Evolutionary conservation across 805 yeast species (phyloP).

Genomic region (Starmerella vaccinii): DNA sequence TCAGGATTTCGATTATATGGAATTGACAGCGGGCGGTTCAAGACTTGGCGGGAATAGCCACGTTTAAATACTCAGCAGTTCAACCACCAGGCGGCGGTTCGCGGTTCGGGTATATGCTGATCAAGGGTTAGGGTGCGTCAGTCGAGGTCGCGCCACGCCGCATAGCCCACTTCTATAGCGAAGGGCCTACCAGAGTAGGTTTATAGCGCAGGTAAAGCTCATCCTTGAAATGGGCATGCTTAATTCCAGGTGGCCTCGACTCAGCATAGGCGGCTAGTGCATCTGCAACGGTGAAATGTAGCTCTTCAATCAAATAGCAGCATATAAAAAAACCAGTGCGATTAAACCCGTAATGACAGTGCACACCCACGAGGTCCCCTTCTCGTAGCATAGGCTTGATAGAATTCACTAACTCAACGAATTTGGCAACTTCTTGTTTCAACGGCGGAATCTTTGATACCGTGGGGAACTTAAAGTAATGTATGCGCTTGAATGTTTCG

Average conservation of each 20-base stretch:
- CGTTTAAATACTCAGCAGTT: not conserved
- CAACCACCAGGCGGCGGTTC: not conserved
- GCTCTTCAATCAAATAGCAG: conserved; percentile 52
- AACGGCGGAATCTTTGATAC: conserved; percentile 71
- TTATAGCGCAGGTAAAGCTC: conserved; percentile 54
- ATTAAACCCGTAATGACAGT: conserved; percentile 76
- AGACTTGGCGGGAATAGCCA: not conserved
- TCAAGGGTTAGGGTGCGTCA: not conserved
- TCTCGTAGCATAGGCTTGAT: conserved; percentile 34
- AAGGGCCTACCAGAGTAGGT: not conserved
- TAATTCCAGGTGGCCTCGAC: conserved; percentile 61
- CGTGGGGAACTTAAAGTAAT: conserved; percentile 63
- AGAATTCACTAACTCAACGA: conserved; percentile 35
- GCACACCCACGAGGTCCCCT: conserved; percentile 47
- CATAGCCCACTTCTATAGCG: not conserved
- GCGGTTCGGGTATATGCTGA: not conserved
- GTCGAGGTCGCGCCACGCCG: not conserved
- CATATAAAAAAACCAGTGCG: conserved; percentile 67
- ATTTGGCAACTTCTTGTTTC: conserved; percentile 45
- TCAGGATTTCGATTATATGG: not conserved
- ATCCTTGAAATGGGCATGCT: conserved; percentile 67
- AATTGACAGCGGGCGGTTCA: not conserved
- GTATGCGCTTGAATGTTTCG: conserved; percentile 40
- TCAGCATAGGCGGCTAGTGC: conserved; percentile 50
- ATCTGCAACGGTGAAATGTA: conserved; percentile 50